A percentile compares a stretch with the other conserved stretches of the same genome.
Evolutionary conservation across 2,329 filamentous ascomycete genomes (phyloP).

Genomic region (Dactylellina haptotyla): DNA sequence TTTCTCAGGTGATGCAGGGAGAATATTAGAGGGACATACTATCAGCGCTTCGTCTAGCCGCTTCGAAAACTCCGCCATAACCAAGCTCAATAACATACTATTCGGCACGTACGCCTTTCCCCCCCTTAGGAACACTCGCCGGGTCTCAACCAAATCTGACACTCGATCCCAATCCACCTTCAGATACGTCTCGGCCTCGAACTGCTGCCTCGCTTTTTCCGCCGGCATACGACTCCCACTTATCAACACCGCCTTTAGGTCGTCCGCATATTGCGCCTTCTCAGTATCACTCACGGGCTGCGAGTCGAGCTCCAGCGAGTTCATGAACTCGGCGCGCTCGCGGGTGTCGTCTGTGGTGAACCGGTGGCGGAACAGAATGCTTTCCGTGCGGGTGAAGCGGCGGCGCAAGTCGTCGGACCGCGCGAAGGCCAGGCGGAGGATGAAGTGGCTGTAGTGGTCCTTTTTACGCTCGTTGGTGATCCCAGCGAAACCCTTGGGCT

Average conservation of each 20-base stretch:
- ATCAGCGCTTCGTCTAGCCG: constrained; percentile 84
- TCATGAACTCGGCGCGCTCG: constrained; percentile 80
- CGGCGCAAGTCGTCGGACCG: constrained; percentile 88
- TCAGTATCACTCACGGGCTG: constrained; percentile 83
- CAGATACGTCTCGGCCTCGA: constrained; percentile 88
- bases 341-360: constrained; percentile 78
- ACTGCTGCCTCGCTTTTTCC: constrained; percentile 57
- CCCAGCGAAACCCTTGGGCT: constrained; percentile 15
- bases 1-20: constrained; percentile 3
- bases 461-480: constrained; percentile 76
- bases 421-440: constrained; percentile 89
- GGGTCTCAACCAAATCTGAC: constrained; percentile 83
- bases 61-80: constrained; percentile 84
- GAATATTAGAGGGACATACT: constrained; percentile 65
- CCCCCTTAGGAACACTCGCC: constrained; percentile 77
- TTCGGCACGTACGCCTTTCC: constrained; percentile 93
- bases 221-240: constrained; percentile 60
- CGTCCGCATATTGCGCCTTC: constrained; percentile 69
- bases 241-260: constrained; percentile 60
- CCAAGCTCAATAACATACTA: constrained; percentile 86
- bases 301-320: constrained; percentile 82
- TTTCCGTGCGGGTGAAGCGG: constrained; percentile 86
- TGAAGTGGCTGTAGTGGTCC: constrained; percentile 98
- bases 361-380: constrained; percentile 85
- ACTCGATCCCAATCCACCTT: constrained; percentile 97